A percentile compares a stretch with the other conserved stretches of the same genome.
Evolutionary conservation across 108 stramenopile species (phyloP).

Genomic region (Thalassiosira profunda): DNA sequence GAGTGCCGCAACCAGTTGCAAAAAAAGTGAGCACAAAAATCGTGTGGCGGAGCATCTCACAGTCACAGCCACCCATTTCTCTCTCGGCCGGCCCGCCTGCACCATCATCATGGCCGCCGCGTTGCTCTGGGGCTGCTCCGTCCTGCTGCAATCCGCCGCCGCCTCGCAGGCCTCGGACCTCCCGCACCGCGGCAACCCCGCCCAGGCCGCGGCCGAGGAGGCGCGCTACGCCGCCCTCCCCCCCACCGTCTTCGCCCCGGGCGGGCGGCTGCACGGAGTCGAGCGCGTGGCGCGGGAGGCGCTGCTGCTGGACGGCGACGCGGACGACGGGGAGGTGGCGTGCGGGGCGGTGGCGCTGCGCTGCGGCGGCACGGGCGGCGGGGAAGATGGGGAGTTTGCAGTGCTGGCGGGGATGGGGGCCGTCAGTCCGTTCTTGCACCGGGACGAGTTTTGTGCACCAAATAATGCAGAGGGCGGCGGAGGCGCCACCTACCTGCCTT

Average conservation of each 20-base stretch:
- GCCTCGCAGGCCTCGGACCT: too few relatives aligned
- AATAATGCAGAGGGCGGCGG: neutral
- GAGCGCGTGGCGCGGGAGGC: slow-evolving; percentile 55
- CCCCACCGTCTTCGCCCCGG: slow-evolving; percentile 78
- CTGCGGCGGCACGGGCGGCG: slow-evolving; percentile 11
- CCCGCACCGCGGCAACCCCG: too few relatives aligned
- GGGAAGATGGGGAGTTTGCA: slow-evolving; percentile 49
- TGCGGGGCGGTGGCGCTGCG: slow-evolving; percentile 59
- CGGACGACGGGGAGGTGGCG: slow-evolving; percentile 27
- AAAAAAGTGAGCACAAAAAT: too few relatives aligned
- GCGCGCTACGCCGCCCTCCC: slow-evolving; percentile 55
- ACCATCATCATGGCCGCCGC: too few relatives aligned
- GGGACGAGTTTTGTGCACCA: slow-evolving; percentile 8
- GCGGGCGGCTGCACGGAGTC: slow-evolving; percentile 69
- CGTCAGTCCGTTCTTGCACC: slow-evolving; percentile 41
- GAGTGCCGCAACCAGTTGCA: too few relatives aligned
- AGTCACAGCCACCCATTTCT: too few relatives aligned
- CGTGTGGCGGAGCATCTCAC: too few relatives aligned
- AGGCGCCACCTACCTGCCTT: slow-evolving; percentile 5
- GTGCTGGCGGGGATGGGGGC: slow-evolving; percentile 60
- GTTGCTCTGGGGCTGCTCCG: too few relatives aligned
- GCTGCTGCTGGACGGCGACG: slow-evolving; percentile 13
- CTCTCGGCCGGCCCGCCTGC: too few relatives aligned
- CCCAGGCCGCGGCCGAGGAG: slow-evolving; percentile 44
- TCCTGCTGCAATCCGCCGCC: too few relatives aligned